Conservation (phyloP, 805 yeast genomes). For the Barnettozyma californica region DNA sequence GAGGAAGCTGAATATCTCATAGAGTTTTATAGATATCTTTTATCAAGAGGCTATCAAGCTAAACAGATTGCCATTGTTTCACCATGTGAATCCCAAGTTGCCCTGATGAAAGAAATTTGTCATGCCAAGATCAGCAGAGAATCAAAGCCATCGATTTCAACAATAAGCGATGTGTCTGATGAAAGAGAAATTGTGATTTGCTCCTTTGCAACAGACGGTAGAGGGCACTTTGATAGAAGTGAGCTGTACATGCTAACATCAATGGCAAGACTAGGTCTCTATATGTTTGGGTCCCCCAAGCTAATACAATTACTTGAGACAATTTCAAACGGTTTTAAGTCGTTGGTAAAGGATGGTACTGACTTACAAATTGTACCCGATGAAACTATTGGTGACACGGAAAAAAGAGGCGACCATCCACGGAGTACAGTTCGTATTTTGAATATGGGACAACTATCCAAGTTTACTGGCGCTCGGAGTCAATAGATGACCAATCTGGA, state of each 20-base stretch:
- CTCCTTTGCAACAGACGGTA: background rate
- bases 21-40: slow-evolving; percentile 40
- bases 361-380: background rate
- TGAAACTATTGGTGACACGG: background rate
- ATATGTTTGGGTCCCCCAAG: slow-evolving; percentile 1
- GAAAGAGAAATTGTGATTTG: slow-evolving; percentile 3
- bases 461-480: background rate
- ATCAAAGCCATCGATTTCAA: background rate
- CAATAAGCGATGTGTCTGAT: background rate
- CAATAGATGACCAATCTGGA: too few species aligned
- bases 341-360: background rate
- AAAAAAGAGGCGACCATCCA: background rate
- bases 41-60: slow-evolving; percentile 37
- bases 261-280: background rate
- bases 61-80: slow-evolving; percentile 37
- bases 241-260: background rate
- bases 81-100: slow-evolving; percentile 23
- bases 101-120: slow-evolving; percentile 7
- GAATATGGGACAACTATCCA: background rate
- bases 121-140: background rate
- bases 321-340: background rate
- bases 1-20: slow-evolving; percentile 46
- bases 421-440: background rate
- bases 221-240: background rate
- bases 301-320: background rate